Base-by-base conservation (phyloP, 2,329 filamentous ascomycete genomes). In the Fonsecaea nubica region DNA sequence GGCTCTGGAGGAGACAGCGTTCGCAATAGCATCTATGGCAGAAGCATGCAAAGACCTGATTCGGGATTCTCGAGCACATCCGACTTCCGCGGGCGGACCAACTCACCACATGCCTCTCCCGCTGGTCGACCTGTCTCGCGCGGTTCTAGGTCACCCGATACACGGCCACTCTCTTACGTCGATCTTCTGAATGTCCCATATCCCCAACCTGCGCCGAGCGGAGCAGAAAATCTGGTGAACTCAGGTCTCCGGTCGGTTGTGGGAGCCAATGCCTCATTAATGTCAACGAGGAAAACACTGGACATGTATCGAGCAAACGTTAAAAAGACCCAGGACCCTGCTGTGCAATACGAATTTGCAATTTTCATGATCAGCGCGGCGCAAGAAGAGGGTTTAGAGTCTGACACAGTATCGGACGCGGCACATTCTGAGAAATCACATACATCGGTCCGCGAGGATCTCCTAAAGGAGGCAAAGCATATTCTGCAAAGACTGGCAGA, bases 301-400 rank as follows among this genome's bases (percentile, higher is more conserved):
- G 93, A 98, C 63, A 97, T 98, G 94, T 99, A 99, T 78, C 87
- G 94, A 53, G 90, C 90, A 63, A 99, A 98, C 75, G 92, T 97
- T 65, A 98, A 97, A 82, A 99, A 99, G 82, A 96, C 95, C 2
- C 95, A 91, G 69, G 93, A 97, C 77, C 85, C 90, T 15, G 89
- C 91, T 3, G 91, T 96, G 38, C 93, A 97, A 78, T 98, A 98
- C 78, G 95, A 96, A 35, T 98, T 99, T 79, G 95, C 95, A 1
- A 87, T 98, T 42, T 97, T 96, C 77, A 88, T 99, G 82, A 90
- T 98, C 72, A 92, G 93, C 55, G 90, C 92, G 1, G 93, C 94
- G 48, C 90, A 92, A 76, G 92, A 96, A 76, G 86, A 91, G 76
- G 89, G 88, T 1, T 74, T 89, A 21, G 82, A 86, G 66, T 75